phyloP scores from a whole-genome alignment of 306 rosid genomes.

The Rosa chinensis region DNA sequence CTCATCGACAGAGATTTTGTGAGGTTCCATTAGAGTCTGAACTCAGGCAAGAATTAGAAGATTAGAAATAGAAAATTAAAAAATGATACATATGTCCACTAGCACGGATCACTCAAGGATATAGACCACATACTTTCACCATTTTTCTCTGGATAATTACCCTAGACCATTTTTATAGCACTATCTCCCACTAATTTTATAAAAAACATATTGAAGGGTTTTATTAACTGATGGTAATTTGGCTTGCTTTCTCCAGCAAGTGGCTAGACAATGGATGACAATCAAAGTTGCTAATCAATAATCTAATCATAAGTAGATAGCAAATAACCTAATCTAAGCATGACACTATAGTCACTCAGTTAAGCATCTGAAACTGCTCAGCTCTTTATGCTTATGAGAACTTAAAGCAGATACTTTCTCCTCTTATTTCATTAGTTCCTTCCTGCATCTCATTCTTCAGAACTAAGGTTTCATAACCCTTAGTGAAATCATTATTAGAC shows the following conservation, averaged over 20 bases:
- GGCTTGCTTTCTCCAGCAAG: not conserved
- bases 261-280: not conserved
- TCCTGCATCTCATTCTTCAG: not conserved
- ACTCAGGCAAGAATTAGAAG: slow-evolving; percentile 15
- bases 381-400: not conserved
- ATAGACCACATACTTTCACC: not conserved
- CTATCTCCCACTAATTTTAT: not conserved
- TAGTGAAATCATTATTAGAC: not conserved
- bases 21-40: slow-evolving; percentile 78
- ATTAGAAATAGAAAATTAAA: not conserved
- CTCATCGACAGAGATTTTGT: slow-evolving; percentile 66
- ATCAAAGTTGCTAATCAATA: not conserved
- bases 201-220: not conserved
- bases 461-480: not conserved
- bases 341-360: not conserved
- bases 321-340: not conserved
- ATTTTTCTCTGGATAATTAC: not conserved
- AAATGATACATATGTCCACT: not conserved
- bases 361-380: not conserved
- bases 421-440: not conserved
- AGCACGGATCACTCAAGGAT: not conserved
- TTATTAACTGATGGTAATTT: not conserved
- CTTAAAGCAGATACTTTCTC: not conserved
- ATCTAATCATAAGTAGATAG: not conserved
- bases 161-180: not conserved